Conservation (phyloP, 306 rosid species). For the Rubus idaeus region DNA sequence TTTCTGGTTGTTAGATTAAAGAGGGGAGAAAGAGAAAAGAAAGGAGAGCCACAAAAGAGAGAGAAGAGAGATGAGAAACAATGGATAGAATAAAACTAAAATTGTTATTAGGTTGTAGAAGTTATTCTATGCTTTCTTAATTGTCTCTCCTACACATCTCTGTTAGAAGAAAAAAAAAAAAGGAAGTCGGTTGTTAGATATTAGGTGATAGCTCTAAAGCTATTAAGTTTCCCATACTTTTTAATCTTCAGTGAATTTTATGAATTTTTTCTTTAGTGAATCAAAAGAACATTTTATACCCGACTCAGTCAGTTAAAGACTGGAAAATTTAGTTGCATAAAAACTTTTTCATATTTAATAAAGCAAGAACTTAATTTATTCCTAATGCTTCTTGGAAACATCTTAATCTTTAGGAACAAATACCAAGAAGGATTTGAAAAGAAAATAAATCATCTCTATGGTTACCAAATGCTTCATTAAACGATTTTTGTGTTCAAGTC, state of each 20-base stretch:
- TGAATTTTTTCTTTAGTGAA: background rate
- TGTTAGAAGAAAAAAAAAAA: background rate
- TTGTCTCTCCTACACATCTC: background rate
- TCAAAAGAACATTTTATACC: background rate
- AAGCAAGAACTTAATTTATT: background rate
- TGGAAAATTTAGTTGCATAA: background rate
- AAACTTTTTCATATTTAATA: background rate
- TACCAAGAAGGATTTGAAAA: background rate
- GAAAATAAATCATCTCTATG: background rate
- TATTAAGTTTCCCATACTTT: background rate
- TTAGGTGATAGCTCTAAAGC: background rate
- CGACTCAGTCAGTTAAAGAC: background rate
- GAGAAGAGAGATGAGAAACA: background rate
- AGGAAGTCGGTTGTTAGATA: background rate
- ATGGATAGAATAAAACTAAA: background rate
- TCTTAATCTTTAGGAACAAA: background rate
- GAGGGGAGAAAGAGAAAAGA: background rate
- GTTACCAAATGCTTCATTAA: background rate
- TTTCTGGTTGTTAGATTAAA: background rate
- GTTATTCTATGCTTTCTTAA: background rate
- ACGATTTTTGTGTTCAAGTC: background rate
- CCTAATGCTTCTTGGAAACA: background rate
- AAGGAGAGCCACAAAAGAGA: background rate
- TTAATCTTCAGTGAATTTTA: background rate
- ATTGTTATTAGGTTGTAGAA: background rate